Percentiles rank a stretch among this genome's conserved stretches.
Conservation (phyloP, 352 stramenopile species). For the Phytophthora pinifolia region DNA sequence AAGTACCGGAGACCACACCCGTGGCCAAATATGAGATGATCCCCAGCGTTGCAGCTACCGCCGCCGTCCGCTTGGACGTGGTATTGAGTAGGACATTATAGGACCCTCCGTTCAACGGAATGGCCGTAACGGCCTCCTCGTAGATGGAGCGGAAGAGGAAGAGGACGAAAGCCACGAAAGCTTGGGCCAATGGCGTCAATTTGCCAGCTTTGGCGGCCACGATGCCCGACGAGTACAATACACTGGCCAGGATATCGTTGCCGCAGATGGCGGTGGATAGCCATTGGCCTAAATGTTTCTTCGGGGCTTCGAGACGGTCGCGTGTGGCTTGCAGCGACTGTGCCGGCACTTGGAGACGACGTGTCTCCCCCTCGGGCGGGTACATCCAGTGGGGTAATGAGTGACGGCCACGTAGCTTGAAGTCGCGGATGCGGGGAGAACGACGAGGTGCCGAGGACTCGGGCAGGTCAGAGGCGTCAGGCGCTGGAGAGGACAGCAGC, state of each 20-base stretch:
- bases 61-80: constrained; percentile 89
- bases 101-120: constrained; percentile 90
- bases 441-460: constrained; percentile 12
- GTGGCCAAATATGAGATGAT: constrained; percentile 93
- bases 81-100: constrained; percentile 94
- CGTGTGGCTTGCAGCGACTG: constrained; percentile 32
- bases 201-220: constrained; percentile 76
- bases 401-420: constrained; percentile 14
- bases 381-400: constrained; percentile 44
- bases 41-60: constrained; percentile 83
- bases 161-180: constrained; percentile 73
- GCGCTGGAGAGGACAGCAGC: constrained; percentile 32
- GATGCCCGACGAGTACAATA: constrained; percentile 80
- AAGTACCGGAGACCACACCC: constrained; percentile 69
- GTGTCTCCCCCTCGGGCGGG: constrained; percentile 39
- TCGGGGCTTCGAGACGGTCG: constrained; percentile 22
- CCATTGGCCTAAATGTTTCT: constrained; percentile 68
- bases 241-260: constrained; percentile 92
- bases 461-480: constrained; percentile 14
- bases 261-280: constrained; percentile 90
- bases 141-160: constrained; percentile 88
- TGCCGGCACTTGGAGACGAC: constrained; percentile 26
- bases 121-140: constrained; percentile 88
- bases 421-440: constrained; percentile 25
- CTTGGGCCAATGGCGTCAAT: constrained; percentile 82